A percentile compares a stretch with the other conserved stretches of the same genome.
Evolutionary conservation across 139 green algal species (phyloP).

Genomic region (Picochlorum sp.): DNA sequence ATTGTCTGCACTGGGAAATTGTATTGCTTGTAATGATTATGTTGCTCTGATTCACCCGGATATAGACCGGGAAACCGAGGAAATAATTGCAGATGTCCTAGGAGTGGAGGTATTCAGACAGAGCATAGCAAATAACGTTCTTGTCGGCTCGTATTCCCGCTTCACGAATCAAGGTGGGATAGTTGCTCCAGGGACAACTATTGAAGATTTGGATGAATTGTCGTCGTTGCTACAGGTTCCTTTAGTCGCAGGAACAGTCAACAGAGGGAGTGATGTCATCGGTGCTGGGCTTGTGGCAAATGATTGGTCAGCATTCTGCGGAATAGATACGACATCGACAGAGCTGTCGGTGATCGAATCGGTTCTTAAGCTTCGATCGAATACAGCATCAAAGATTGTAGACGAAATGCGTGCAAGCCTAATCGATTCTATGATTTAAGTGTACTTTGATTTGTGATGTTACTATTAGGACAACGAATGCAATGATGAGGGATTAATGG

Average conservation of each 20-base stretch:
- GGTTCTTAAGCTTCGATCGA: constrained; percentile 86
- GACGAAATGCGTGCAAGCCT: constrained; percentile 80
- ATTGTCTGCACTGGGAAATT: constrained; percentile 95
- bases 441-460: not conserved
- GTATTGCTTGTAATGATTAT: constrained; percentile 98
- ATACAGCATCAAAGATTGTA: constrained; percentile 71
- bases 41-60: constrained; percentile 95
- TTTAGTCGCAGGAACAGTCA: constrained; percentile 93
- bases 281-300: constrained; percentile 78
- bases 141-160: constrained; percentile 88
- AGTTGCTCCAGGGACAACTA: constrained; percentile 64
- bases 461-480: not conserved
- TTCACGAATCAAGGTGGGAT: constrained; percentile 95
- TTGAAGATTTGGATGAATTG: constrained; percentile 98
- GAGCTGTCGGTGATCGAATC: constrained; percentile 92
- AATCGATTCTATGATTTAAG: constrained; percentile 86
- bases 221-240: constrained; percentile 89
- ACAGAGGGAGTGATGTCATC: constrained; percentile 92
- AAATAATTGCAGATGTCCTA: constrained; percentile 88
- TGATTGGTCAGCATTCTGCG: constrained; percentile 95
- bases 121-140: constrained; percentile 82
- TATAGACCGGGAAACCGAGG: constrained; percentile 92
- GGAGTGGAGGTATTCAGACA: constrained; percentile 99
- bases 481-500: not conserved
- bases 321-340: constrained; percentile 92